Evolutionary conservation across 2,329 filamentous ascomycete genomes (phyloP), one percentile per base, ranked within the genome.

Genomic region (Aspergillus calidoustus): DNA sequence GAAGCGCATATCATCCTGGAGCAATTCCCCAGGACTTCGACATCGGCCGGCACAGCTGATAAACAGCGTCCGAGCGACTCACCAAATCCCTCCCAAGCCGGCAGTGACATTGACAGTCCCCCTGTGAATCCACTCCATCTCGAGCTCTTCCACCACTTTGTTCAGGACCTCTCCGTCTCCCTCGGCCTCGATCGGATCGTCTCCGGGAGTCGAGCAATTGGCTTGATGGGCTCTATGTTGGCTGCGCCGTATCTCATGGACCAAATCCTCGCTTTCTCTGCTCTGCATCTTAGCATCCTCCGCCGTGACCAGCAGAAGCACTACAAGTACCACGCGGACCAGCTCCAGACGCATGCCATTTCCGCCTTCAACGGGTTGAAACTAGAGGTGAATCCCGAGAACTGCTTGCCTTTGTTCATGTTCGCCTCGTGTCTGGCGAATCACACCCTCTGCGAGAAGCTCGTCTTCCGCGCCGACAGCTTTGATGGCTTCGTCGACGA

Each of bases 191-290:
- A 50, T 30, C 31, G 13, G 9, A 5, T 50, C 11, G 13, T 30
- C 48, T 30, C 48, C 31, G 3, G 48, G 30, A 34, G 22, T 52
- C 31, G 49, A 34, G 25, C 4, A 23, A 52, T 15, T 4, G 28
- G 13, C 38, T 34, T 22, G 8, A 9, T 38, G 13, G 31, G 31
- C 9, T 38, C 9, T 1, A 9, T 11, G 31, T 22, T 52, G 28
- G n/a, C 28, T 15, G 66, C 54, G 3, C 81, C 79, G 1, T 84
- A 80, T 58, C 76, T 82, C 5, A 77, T 84, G 64, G 79, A 84
- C 58, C 75, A 83, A 64, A 57, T 83, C 4, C 75, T 84, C 9
- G 82, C 80, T 41, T 65, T 81, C 48, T 73, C 80, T 4, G 81
- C 82, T 5, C 70, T 80, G 3, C 80, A 84, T 59, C 66, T 79